Conservation (phyloP, 176 grass and related monocot genomes). For the Eremochloa ophiuroides region DNA sequence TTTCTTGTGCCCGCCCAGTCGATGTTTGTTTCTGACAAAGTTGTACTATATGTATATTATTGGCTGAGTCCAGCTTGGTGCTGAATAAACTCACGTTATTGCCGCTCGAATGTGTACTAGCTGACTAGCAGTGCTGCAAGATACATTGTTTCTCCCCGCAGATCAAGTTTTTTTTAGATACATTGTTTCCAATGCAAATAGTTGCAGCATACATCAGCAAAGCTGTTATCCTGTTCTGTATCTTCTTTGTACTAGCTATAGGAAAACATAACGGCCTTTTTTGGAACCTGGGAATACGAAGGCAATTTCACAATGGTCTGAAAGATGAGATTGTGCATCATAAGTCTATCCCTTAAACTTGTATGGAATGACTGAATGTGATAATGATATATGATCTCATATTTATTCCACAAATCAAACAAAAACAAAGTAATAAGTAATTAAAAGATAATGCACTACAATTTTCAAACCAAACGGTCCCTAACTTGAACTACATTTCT, state of each 20-base stretch:
- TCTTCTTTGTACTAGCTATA: background rate
- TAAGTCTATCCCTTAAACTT: background rate
- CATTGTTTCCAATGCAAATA: background rate
- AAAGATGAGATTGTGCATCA: background rate
- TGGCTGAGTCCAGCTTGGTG: background rate
- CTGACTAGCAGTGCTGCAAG: background rate
- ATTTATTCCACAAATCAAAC: background rate
- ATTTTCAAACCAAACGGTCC: background rate
- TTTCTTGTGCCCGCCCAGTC: background rate
- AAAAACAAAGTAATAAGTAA: background rate
- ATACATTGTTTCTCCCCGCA: too few relatives aligned
- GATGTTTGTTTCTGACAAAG: background rate
- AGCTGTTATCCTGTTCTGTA: background rate
- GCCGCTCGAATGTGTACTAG: background rate
- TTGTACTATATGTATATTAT: background rate
- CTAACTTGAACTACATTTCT: background rate
- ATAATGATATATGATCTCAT: background rate
- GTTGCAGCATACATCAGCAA: background rate
- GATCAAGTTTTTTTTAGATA: too few relatives aligned
- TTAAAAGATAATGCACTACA: background rate
- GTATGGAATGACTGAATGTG: background rate
- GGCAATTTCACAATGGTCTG: background rate
- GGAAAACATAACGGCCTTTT: background rate
- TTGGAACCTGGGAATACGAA: background rate
- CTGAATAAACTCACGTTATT: background rate